Evolutionary conservation across 768 basidiomycete genomes (phyloP), one percentile per base, ranked within the genome.

Genomic region (Boletus speciosus): DNA sequence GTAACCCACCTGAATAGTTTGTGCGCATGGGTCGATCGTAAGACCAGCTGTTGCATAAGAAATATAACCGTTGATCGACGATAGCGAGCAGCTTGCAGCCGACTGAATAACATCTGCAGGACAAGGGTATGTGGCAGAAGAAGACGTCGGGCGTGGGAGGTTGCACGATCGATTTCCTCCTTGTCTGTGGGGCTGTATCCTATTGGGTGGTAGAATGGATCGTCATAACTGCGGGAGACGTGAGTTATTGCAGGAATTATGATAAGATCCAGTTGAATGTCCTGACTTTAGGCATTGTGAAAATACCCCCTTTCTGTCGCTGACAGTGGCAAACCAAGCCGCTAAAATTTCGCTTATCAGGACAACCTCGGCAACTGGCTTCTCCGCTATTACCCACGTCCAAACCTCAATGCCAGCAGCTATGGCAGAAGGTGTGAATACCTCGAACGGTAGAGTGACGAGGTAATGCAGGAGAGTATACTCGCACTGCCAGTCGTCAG

Each of bases 331-430:
- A 45, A 86, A 79, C 97, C 97, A 99, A 3, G 90, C 89, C 3
- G 90, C 82, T 43, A 91, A 74, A 47, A 98, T 81, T 63, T 98
- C 94, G 5, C 83, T 76, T 79, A 98, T 88, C 19, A 98, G 70
- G 2, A 85, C 83, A 45, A 94, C 82, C 70, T 98, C 95, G 11
- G 88, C 76, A 44, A 81, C 80, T 0, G 90, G 85, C 54, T 90
- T 83, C 66, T 96, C 90, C 14, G 90, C 84, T 49, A 97, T 88
- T 0, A 97, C 80, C 95, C 95, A 98, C 4, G 89, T 93, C 97
- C 97, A 98, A 10, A 88, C 87, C 65, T 98, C 94, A 40, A 94
- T 86, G 0, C 92, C 95, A 2, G 90, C 83, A 15, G 90, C 81
- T 52, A 98, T 83, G 1, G 93, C 84, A 5, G 90, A 76, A 1